These are phyloP conservation scores for Coemansia guatemalensis DNA, from an alignment of 192 early-diverging fungal species.

Conservation along the genomic window DNA sequence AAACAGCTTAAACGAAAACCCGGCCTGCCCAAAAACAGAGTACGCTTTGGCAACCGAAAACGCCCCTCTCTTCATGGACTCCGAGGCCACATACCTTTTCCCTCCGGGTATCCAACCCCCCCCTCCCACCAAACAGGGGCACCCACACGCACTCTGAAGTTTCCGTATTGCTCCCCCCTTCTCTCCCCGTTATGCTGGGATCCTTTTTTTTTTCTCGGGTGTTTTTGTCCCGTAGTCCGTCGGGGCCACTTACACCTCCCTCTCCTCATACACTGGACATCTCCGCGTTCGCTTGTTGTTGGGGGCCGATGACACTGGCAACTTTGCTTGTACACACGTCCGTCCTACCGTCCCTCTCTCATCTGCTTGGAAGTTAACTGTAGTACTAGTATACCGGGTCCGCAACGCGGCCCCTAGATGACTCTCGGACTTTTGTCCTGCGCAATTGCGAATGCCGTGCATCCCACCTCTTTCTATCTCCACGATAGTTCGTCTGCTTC, in stretches of 20 bases:
- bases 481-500: not conserved
- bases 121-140: not conserved
- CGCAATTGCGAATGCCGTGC: slow-evolving; percentile 23
- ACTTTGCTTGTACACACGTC: not conserved
- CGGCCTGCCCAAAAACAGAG: not conserved
- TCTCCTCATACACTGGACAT: no score
- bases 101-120: slow-evolving; percentile 1
- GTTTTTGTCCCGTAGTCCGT: no score
- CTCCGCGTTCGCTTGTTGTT: not conserved
- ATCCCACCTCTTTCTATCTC: not conserved
- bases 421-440: slow-evolving; percentile 12
- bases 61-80: slow-evolving; percentile 27
- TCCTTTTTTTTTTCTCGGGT: not conserved
- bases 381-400: not conserved
- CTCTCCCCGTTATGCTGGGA: not conserved
- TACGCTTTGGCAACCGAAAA: slow-evolving; percentile 22
- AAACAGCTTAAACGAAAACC: not conserved
- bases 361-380: not conserved
- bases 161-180: not conserved
- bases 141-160: slow-evolving; percentile 6
- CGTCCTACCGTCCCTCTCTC: not conserved
- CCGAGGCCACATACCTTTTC: slow-evolving; percentile 8
- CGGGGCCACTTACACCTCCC: no score
- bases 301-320: not conserved
- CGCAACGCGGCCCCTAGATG: not conserved